Evolutionary conservation across 2,329 filamentous ascomycete species (phyloP).

Genomic region (Aspergillus phoenicis): DNA sequence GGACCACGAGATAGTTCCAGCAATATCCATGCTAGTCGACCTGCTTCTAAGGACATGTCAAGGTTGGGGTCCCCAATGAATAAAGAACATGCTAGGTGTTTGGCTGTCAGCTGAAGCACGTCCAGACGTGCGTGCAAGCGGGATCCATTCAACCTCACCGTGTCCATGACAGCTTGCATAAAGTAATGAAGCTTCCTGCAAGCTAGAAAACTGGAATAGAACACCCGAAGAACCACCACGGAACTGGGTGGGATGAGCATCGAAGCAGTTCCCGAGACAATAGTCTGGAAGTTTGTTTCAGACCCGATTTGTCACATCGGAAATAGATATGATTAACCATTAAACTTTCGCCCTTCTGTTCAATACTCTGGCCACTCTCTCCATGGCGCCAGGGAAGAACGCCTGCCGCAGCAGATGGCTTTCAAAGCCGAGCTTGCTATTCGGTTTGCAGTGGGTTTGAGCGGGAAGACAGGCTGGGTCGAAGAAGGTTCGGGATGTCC

Average conservation of each 20-base stretch:
- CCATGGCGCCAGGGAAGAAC: not conserved
- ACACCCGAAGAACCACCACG: conserved; percentile 8
- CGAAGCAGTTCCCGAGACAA: conserved; percentile 1
- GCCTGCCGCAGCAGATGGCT: not conserved
- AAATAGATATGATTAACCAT: not conserved
- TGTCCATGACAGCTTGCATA: conserved; percentile 3
- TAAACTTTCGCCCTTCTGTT: not conserved
- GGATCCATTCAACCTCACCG: not conserved
- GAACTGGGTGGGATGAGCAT: not conserved
- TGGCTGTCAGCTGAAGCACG: not conserved
- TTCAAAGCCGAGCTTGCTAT: not conserved
- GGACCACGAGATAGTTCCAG: not conserved
- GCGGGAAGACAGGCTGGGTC: not conserved
- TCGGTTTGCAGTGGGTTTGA: not conserved
- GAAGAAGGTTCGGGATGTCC: not conserved
- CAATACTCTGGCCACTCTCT: not conserved
- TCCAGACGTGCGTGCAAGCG: not conserved
- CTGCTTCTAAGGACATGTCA: not conserved
- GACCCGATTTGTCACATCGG: not conserved
- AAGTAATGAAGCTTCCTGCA: not conserved
- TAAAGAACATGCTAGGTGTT: not conserved
- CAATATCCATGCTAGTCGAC: not conserved
- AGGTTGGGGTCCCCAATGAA: not conserved
- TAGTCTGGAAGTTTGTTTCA: conserved; percentile 2
- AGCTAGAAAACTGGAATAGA: not conserved